phyloP scores from a whole-genome alignment of 2,329 filamentous ascomycete genomes.

The Trichoderma pleuroti region DNA sequence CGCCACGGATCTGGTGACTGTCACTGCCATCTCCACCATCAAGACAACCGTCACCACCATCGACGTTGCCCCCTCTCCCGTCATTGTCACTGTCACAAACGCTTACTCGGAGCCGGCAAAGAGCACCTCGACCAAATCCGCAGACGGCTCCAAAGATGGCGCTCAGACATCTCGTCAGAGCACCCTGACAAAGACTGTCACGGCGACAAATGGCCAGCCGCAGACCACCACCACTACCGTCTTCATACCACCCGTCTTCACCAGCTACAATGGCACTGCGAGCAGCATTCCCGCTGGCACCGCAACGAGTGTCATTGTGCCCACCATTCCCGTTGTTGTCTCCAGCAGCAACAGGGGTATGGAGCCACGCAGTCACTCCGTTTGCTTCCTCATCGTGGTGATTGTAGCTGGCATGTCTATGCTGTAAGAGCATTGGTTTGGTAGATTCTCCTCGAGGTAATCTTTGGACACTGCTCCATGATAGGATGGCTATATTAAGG shows the following conservation, averaged over 20 bases:
- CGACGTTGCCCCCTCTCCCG: conserved; percentile 20
- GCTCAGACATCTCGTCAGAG: conserved; percentile 23
- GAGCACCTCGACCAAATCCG: conserved; percentile 18
- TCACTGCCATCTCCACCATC: conserved; percentile 29
- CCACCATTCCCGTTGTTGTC: conserved; percentile 27
- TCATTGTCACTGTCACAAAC: conserved; percentile 28
- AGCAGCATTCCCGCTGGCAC: conserved; percentile 27
- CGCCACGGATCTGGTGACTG: conserved; percentile 22
- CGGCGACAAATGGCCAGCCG: conserved; percentile 30
- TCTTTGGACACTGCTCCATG: not conserved
- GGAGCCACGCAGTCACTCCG: conserved; percentile 30
- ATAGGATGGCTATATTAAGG: not conserved
- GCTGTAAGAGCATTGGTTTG: conserved; percentile 26
- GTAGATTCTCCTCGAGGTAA: not conserved
- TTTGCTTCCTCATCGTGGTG: conserved; percentile 37
- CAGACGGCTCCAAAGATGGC: conserved; percentile 26
- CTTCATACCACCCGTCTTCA: conserved; percentile 27
- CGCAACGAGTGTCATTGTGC: conserved; percentile 22
- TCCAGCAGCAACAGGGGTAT: conserved; percentile 35
- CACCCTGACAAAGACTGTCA: conserved; percentile 33
- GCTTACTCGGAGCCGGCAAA: not conserved
- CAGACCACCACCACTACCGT: conserved; percentile 34
- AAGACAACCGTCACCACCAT: conserved; percentile 28
- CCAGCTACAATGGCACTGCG: conserved; percentile 31
- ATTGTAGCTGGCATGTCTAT: conserved; percentile 34